phyloP scores from a whole-genome alignment of 495 filamentous ascomycete species.

The Aspergillus cristatus region DNA sequence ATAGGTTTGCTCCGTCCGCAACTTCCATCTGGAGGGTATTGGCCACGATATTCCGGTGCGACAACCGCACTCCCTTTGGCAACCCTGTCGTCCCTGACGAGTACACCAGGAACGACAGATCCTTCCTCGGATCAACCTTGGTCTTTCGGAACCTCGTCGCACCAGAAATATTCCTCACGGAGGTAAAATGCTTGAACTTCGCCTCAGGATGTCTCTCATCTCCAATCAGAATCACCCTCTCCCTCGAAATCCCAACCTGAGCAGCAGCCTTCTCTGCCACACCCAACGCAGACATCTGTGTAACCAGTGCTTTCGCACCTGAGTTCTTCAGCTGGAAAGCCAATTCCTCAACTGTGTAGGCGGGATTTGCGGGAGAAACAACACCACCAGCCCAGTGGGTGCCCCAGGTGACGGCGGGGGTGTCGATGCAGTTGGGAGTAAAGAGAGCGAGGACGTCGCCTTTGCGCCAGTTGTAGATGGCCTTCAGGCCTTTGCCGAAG shows the following conservation, averaged over 20 bases:
- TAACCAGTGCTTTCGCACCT: constrained; percentile 66
- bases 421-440: constrained; percentile 70
- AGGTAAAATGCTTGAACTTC: constrained; percentile 67
- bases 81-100: constrained; percentile 84
- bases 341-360: constrained; percentile 78
- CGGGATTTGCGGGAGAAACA: constrained; percentile 76
- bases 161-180: constrained; percentile 51
- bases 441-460: constrained; percentile 67
- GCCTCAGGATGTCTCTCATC: constrained; percentile 53
- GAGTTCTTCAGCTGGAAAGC: constrained; percentile 81
- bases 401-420: constrained; percentile 64
- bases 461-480: constrained; percentile 64
- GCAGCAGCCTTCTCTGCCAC: constrained; percentile 58
- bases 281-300: constrained; percentile 53
- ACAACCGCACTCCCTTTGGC: constrained; percentile 90
- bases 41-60: constrained; percentile 70
- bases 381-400: constrained; percentile 76
- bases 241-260: constrained; percentile 52
- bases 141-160: constrained; percentile 36
- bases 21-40: constrained; percentile 51
- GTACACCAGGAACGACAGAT: constrained; percentile 66
- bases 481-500: constrained; percentile 73
- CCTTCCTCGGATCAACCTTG: constrained; percentile 36
- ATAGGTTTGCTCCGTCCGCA: constrained; percentile 51
- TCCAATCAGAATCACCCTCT: constrained; percentile 68